Evolutionary conservation across 2,329 filamentous ascomycete species (phyloP).

Genomic region (Fusarium sp.): DNA sequence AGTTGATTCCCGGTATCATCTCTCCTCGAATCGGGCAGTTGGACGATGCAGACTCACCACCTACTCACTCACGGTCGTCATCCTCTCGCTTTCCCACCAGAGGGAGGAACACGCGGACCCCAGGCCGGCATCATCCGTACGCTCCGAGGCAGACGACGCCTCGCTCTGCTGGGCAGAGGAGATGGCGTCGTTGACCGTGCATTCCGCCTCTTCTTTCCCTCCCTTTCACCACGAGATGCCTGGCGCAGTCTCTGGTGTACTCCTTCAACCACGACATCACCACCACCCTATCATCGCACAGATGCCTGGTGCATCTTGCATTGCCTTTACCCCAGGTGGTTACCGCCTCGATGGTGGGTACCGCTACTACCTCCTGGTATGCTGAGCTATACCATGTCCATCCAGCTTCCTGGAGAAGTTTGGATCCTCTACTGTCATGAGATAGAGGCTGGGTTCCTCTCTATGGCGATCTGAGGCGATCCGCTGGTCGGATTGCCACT

Average conservation of each 20-base stretch:
- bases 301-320: neutral
- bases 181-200: neutral
- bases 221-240: neutral
- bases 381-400: too few relatives aligned
- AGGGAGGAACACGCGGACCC: neutral
- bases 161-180: neutral
- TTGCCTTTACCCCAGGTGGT: neutral
- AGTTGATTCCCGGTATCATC: neutral
- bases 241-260: neutral
- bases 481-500: accelerated
- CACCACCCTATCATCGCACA: neutral
- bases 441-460: neutral
- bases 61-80: neutral
- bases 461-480: neutral
- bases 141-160: neutral
- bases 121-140: neutral
- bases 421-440: neutral
- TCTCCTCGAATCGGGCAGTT: neutral
- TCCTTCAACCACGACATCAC: neutral
- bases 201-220: neutral
- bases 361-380: neutral
- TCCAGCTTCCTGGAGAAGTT: neutral
- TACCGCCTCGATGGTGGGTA: neutral
- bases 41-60: neutral
- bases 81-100: neutral